Base-by-base conservation (phyloP, 2,329 filamentous ascomycete genomes). In the Fusarium nanum region DNA sequence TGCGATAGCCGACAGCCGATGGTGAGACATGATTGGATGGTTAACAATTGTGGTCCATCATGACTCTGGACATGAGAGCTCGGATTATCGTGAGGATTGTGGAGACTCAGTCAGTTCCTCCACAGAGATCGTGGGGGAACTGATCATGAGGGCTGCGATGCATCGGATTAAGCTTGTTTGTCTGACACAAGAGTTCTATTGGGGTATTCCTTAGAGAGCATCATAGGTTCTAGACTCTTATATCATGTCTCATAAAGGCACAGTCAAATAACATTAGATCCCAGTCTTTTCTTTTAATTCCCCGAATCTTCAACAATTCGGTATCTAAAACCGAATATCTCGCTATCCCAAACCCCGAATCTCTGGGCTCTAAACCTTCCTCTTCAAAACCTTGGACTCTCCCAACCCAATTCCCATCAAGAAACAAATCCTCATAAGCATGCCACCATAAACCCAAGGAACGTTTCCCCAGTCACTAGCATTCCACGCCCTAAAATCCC, bases 401-500 rank as follows among this genome's bases (percentile, higher is more conserved):
- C 71, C 68, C 67, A 90, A 64, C 1, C 89, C 89, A 34, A 91
- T 73, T 1, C 87, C 88, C 5, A 80, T 73, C 64, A 92, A 74
- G 65, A 91, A 92, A 10, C 86, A 86, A 7, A 87, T 76, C 48
- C 90, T 80, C 85, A 90, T 83, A 1, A 80, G 76, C 5, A 89
- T 89, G 6, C 91, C 89, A 6, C 88, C 78, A 76, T 93, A 93
- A 28, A 93, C 91, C 79, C 91, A 92, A 1, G 85, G 86, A 18
- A 93, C 84, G 74, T 92, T 92, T 3, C 90, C 91, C 83, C 85
- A 87, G 69, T 89, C 88, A 66, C 91, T 91, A 14, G 84, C 83
- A 77, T 91, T 92, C 91, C 91, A 93, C 12, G 79, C 77, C 69
- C 79, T 74, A 28, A 87, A 82, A 69, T 88, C 83, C 84, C 88